Conservation (phyloP, 306 rosid genomes). For the Quercus aquifolioides region DNA sequence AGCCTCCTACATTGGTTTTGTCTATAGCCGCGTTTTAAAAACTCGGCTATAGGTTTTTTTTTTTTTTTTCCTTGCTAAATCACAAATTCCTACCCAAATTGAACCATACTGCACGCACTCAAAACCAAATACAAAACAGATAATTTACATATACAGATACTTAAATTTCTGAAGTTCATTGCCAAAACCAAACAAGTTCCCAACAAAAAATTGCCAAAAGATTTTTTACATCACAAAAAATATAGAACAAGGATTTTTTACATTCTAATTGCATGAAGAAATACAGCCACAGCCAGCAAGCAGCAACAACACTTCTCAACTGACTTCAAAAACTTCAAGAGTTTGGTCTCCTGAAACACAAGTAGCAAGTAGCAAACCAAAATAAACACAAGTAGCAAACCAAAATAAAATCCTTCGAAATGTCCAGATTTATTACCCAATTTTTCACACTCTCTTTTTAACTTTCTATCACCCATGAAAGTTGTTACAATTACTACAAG, state of each 20-base stretch:
- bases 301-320: slow-evolving; percentile 15
- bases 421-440: slow-evolving; percentile 85
- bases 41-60: fast-evolving
- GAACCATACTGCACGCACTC: too few relatives aligned
- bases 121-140: too few relatives aligned
- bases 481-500: too few relatives aligned
- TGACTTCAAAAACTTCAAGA: slow-evolving; percentile 83
- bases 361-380: not conserved
- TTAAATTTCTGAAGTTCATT: too few relatives aligned
- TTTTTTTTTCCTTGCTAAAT: too few relatives aligned
- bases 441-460: slow-evolving; percentile 46
- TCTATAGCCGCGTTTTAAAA: too few relatives aligned
- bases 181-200: too few relatives aligned
- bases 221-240: not conserved
- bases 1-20: too few relatives aligned
- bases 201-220: too few relatives aligned
- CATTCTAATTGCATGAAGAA: not conserved
- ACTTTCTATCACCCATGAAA: slow-evolving; percentile 33
- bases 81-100: too few relatives aligned
- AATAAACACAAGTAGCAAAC: slow-evolving; percentile 1
- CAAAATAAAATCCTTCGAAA: slow-evolving; percentile 9
- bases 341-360: slow-evolving; percentile 73
- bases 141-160: too few relatives aligned
- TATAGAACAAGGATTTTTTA: slow-evolving; percentile 10
- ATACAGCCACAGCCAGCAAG: not conserved